Evolutionary conservation across 257 asterid species (phyloP), one percentile per base, ranked within the genome.

Genomic region (Mentha longifolia): DNA sequence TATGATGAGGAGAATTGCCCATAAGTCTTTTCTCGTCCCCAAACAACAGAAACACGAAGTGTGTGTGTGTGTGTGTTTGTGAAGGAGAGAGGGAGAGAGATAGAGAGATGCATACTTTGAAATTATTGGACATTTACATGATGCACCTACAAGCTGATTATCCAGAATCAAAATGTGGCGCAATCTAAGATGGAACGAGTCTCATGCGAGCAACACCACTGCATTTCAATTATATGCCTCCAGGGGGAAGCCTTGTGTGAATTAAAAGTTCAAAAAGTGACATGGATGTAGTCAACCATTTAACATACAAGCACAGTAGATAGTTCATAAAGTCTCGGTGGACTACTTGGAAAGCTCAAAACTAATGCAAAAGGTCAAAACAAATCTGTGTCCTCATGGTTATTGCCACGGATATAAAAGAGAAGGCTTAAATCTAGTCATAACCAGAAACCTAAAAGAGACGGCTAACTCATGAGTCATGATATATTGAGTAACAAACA

Each of bases 101-200:
- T 12, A 57, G 20, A 57, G 39, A 60, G 19, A 70, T 56, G 50
- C 74, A 60, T 59, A 50, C 17, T 11, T 59, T 28, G 19, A 47
- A 25, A 9, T 31, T 31, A 54, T 59, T 10, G 43, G 28, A 9
- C 43, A 45, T 30, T 3, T 11, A 43, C 31, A 70, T 12, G 41
- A 70, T 12, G 41, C 51, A 59, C 3, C 47, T 28, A 25, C 56
- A 8, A 16, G 10, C 5, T 45, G 20, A 20, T 31, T 9, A n/a
- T 25, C 35, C 51, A 33, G 13, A 15, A 14, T 30, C 7, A 4
- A 71, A 19, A 49, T 60, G 15, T 20, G 25, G 13, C 11, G 47
- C 52, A 8, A 42, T 15, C 14, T n/a, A 30, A 12, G 12, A 12
- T 30, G 15, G 39, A 46, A 11, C 11, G 54, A 5, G 54, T 58